phyloP scores from a whole-genome alignment of 2,329 filamentous ascomycete genomes.

The Epichloe coenophiala region DNA sequence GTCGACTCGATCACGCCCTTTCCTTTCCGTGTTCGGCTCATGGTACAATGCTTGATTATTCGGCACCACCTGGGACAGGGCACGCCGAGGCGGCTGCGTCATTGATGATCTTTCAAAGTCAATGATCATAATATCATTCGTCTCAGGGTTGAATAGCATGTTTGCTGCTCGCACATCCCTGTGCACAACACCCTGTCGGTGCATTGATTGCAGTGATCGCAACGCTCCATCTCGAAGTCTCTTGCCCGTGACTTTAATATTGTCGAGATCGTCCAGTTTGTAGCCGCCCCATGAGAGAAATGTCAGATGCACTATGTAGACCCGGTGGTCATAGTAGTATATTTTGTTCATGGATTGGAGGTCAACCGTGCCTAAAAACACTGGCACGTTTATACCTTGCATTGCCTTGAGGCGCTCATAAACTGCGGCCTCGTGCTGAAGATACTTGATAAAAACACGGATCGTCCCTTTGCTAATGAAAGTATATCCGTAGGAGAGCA shows the following conservation, averaged over 20 bases:
- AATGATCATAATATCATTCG: slow-evolving; percentile 15
- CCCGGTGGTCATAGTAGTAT: slow-evolving; percentile 20
- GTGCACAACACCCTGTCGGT: slow-evolving; percentile 14
- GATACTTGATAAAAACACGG: slow-evolving; percentile 16
- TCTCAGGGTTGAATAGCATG: slow-evolving; percentile 14
- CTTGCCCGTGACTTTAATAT: neutral
- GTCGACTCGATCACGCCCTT: neutral
- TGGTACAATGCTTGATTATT: neutral
- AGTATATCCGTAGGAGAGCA: slow-evolving; percentile 28
- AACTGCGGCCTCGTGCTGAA: slow-evolving; percentile 21
- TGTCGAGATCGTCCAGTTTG: neutral
- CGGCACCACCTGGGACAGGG: neutral
- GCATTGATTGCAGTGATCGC: slow-evolving; percentile 10
- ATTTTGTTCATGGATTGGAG: slow-evolving; percentile 17
- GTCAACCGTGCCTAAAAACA: slow-evolving; percentile 25
- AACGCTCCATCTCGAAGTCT: slow-evolving; percentile 6
- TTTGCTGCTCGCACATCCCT: slow-evolving; percentile 14
- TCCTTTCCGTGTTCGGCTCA: neutral
- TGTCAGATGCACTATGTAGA: slow-evolving; percentile 19
- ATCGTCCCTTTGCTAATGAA: slow-evolving; percentile 28
- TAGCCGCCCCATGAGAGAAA: slow-evolving; percentile 15
- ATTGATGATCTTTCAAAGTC: slow-evolving; percentile 18
- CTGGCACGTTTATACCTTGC: slow-evolving; percentile 22
- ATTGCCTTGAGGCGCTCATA: slow-evolving; percentile 20
- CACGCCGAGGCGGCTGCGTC: neutral